Evolutionary conservation across 1,284 basidiomycete species (phyloP).

Genomic region (Fistulina hepatica): DNA sequence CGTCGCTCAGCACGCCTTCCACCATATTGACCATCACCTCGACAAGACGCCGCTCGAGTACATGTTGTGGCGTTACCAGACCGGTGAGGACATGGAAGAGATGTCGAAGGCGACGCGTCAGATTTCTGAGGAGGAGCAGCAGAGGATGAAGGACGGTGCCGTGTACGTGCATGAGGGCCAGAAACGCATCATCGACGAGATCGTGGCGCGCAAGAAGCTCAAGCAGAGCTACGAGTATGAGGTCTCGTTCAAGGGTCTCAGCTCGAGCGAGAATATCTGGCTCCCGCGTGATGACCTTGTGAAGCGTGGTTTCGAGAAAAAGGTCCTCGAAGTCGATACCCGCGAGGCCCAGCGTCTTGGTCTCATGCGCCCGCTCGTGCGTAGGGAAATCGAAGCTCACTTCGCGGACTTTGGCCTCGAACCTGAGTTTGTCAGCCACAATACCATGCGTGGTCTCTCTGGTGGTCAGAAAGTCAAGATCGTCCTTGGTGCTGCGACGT

Average conservation of each 20-base stretch:
- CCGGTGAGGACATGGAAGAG: conserved; percentile 96
- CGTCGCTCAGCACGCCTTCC: conserved; percentile 98
- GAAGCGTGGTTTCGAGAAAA: conserved; percentile 98
- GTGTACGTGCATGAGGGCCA: conserved; percentile 83
- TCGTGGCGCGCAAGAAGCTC: conserved; percentile 88
- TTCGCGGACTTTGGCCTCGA: conserved; percentile 95
- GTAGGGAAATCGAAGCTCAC: conserved; percentile 97
- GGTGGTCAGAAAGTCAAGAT: conserved; percentile 99
- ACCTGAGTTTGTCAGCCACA: conserved; percentile 94
- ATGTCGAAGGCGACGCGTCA: conserved; percentile 84
- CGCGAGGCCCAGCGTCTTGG: conserved; percentile 95
- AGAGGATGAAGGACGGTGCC: conserved; percentile 96
- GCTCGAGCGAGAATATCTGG: conserved; percentile 95
- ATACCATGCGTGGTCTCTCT: conserved; percentile 94
- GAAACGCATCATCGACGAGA: conserved; percentile 93
- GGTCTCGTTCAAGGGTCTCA: conserved; percentile 86
- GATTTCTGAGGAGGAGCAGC: conserved; percentile 78
- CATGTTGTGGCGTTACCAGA: conserved; percentile 99
- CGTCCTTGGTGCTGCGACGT: conserved; percentile 95
- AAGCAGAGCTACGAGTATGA: conserved; percentile 99
- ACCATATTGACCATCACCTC: conserved; percentile 96
- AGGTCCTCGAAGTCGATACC: conserved; percentile 94
- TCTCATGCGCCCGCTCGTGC: conserved; percentile 91
- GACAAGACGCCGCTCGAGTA: conserved; percentile 98
- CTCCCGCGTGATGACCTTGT: conserved; percentile 91